Evolutionary conservation across 108 stramenopile species (phyloP).

Genomic region (Cyclostephanos invisitatus): DNA sequence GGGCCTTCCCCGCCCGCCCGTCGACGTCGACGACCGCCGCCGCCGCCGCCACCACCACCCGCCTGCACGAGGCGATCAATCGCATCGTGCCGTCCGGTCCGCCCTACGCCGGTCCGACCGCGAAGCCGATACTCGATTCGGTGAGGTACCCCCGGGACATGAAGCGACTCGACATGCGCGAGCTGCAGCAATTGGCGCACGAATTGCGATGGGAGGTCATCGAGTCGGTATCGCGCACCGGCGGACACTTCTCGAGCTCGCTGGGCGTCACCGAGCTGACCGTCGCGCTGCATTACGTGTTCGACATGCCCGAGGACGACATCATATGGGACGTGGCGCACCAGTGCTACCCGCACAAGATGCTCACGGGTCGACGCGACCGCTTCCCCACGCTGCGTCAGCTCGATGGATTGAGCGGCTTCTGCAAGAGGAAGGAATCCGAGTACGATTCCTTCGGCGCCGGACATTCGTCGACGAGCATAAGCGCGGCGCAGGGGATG

Average conservation of each 20-base stretch:
- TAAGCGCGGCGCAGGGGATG: slow-evolving; percentile 96
- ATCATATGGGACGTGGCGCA: slow-evolving; percentile 99
- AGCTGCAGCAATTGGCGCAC: slow-evolving; percentile 93
- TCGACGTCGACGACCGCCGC: neutral
- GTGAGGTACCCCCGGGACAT: slow-evolving; percentile 85
- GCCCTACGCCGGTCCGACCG: slow-evolving; percentile 81
- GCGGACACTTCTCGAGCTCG: slow-evolving; percentile 93
- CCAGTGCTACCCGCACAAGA: slow-evolving; percentile 98
- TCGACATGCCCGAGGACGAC: slow-evolving; percentile 96
- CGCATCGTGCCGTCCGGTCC: slow-evolving; percentile 55
- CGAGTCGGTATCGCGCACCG: slow-evolving; percentile 95
- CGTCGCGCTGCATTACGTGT: slow-evolving; percentile 96
- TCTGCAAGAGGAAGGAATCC: slow-evolving; percentile 93
- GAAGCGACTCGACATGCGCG: slow-evolving; percentile 82
- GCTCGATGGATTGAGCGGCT: slow-evolving; percentile 90
- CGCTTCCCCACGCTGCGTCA: slow-evolving; percentile 85
- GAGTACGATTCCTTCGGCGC: slow-evolving; percentile 97
- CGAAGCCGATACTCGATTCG: slow-evolving; percentile 90
- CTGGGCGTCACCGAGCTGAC: slow-evolving; percentile 96
- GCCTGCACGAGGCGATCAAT: slow-evolving; percentile 12
- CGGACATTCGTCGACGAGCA: slow-evolving; percentile 92
- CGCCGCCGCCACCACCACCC: neutral
- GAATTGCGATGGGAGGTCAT: slow-evolving; percentile 94
- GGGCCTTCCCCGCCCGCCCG: neutral
- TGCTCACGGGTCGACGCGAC: slow-evolving; percentile 91